These are phyloP conservation scores for Leccinum fibrillosum DNA, from an alignment of 768 basidiomycete genomes.

Conservation along the genomic window DNA sequence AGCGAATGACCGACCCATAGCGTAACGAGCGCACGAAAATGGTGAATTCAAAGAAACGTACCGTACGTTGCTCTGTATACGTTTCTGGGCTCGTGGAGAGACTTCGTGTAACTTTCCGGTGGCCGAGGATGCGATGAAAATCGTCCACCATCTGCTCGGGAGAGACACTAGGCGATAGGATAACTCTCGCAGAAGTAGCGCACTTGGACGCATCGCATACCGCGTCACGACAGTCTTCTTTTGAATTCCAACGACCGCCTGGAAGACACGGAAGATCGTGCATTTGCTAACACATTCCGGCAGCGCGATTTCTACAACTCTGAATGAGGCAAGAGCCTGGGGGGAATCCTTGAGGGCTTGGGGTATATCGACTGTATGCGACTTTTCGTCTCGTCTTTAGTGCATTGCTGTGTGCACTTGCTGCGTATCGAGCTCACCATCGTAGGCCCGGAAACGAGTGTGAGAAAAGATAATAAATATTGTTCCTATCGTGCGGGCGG, in stretches of 20 bases:
- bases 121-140: neutral
- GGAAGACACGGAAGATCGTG: neutral
- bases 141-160: neutral
- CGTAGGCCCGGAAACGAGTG: neutral
- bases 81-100: neutral
- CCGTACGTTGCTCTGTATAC: neutral
- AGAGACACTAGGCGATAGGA: neutral
- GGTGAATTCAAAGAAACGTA: neutral
- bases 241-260: neutral
- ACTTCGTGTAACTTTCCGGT: neutral
- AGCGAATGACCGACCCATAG: neutral
- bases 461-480: neutral
- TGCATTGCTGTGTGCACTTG: neutral
- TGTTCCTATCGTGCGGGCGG: too few species aligned
- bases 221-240: neutral
- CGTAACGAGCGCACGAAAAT: neutral
- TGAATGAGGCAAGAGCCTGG: neutral
- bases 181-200: neutral
- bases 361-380: constrained; percentile 79
- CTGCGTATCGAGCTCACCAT: constrained; percentile 21
- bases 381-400: constrained; percentile 10
- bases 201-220: neutral
- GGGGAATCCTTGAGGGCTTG: constrained; percentile 63
- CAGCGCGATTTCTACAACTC: neutral
- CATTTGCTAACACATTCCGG: neutral